These are phyloP conservation scores for Huntiella omanensis DNA, from an alignment of 2,329 filamentous ascomycete genomes.

Conservation along the genomic window DNA sequence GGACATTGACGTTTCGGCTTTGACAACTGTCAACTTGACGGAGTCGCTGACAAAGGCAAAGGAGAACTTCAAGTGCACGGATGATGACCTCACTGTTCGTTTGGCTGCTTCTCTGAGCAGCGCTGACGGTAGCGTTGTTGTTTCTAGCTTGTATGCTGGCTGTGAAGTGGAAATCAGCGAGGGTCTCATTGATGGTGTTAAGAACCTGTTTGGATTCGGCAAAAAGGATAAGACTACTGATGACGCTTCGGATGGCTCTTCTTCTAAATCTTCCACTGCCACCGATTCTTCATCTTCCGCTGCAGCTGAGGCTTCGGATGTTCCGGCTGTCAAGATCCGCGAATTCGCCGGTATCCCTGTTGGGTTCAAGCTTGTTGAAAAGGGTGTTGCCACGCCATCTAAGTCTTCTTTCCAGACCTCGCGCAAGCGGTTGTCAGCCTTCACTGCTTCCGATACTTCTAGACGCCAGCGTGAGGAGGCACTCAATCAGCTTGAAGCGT, in stretches of 20 bases:
- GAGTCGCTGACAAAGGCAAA: constrained; percentile 61
- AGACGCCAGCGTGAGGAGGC: constrained; percentile 66
- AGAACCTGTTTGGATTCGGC: constrained; percentile 89
- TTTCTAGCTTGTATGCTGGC: constrained; percentile 58
- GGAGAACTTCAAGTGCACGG: constrained; percentile 58
- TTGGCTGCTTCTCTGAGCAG: constrained; percentile 54
- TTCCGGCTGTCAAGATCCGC: constrained; percentile 37
- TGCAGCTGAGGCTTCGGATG: constrained; percentile 29
- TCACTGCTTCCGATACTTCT: constrained; percentile 67
- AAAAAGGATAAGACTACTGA: constrained; percentile 64
- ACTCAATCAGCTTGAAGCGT: constrained; percentile 81
- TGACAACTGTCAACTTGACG: constrained; percentile 74
- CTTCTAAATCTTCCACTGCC: constrained; percentile 15
- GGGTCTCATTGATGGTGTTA: constrained; percentile 78
- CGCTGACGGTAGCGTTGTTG: constrained; percentile 61
- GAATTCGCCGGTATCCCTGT: constrained; percentile 37
- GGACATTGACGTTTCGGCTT: constrained; percentile 42
- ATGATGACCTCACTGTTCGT: constrained; percentile 62
- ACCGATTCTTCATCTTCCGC: constrained; percentile 23
- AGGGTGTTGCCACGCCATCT: constrained; percentile 30
- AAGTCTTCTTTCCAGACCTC: constrained; percentile 29
- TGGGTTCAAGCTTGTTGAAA: constrained; percentile 28
- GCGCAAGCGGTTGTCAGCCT: constrained; percentile 60
- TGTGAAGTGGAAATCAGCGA: constrained; percentile 65
- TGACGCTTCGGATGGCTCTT: constrained; percentile 32